Conservation (phyloP, 1,139 yeast species). For the Yamadazyma aaseri region DNA sequence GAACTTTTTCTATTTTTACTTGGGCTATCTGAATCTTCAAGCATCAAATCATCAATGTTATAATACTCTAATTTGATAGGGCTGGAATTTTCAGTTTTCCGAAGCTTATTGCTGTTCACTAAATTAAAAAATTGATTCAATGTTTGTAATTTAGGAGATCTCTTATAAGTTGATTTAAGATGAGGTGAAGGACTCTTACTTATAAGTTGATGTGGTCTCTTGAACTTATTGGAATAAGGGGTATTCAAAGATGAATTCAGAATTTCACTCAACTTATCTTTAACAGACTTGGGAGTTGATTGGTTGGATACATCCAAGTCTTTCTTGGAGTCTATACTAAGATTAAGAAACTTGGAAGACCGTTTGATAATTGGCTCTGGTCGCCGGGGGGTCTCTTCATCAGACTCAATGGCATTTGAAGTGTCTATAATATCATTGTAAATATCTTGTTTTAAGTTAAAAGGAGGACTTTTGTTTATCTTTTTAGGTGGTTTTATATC, state of each 20-base stretch:
- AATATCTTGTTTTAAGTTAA: constrained; percentile 36
- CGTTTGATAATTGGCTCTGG: constrained; percentile 35
- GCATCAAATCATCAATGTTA: constrained; percentile 31
- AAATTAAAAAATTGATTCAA: constrained; percentile 14
- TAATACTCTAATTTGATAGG: constrained; percentile 27
- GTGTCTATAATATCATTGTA: constrained; percentile 26
- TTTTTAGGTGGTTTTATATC: constrained; percentile 15
- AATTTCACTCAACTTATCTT: constrained; percentile 5
- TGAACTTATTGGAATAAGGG: constrained; percentile 36
- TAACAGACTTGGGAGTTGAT: constrained; percentile 8
- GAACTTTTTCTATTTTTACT: constrained; percentile 34
- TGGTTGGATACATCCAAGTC: constrained; percentile 8
- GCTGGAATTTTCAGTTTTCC: constrained; percentile 18
- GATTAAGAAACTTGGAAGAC: constrained; percentile 47
- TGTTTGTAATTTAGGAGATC: constrained; percentile 5
- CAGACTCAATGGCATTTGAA: constrained; percentile 1
- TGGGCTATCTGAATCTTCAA: constrained; percentile 23
- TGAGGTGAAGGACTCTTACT: constrained; percentile 47
- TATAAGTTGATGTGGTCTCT: constrained; percentile 47
- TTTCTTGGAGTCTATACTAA: constrained; percentile 38
- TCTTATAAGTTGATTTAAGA: constrained; percentile 10
- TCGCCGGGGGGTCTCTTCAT: constrained; percentile 8
- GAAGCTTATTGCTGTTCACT: constrained; percentile 19
- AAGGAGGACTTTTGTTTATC: constrained; percentile 45
- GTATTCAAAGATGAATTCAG: constrained; percentile 11